Base-by-base conservation (phyloP, 805 yeast species). In the Priceomyces castillae region DNA sequence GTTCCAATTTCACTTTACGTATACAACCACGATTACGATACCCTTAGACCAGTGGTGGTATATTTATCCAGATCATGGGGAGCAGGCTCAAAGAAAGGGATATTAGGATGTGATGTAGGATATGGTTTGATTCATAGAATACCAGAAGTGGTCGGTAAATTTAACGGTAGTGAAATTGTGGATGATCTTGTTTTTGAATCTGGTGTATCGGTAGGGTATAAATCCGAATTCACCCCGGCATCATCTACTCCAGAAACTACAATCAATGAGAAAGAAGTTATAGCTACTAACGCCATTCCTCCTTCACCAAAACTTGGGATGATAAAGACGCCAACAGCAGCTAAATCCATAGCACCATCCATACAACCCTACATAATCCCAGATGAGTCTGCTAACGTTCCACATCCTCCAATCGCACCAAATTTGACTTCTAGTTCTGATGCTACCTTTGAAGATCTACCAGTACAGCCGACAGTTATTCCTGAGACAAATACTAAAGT, bases 101-200 rank as follows among this genome's bases (percentile, higher is more conserved):
- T 89, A 30, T 66, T 92, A 30, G 99, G 99, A 2, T 90, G 97
- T 65, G 95, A 90, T 50, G 95, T 92, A 15, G 98, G 97, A 0
- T 90, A 90, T 56, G 99, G 99, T 0, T 73, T 86, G 40, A 68
- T 92, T 40, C 98, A 92, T 59, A 70, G 94, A 47, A 65, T 87
- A n/a, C 97, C 98, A 1, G 79, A 81, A 45, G 84, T 80, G 4
- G 58, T 73, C 7, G 78, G 77, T 0, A 74, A 76, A 45, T 79
- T 76, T 56, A 77, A 69, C n/a, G 49, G 46, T 18, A 52, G 53
- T 11, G 51, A 59, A n/a, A 40, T 65, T 11, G 51, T 54, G 18
- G 69, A 65, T 33, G 72, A 67, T 51, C 54, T 65, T 5, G 41
- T 67, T 33, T 66, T 65, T 47, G 73, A 67, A 39, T 52, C 53